phyloP scores from a whole-genome alignment of 257 asterid genomes.

The Solanum bulbocastanum region DNA sequence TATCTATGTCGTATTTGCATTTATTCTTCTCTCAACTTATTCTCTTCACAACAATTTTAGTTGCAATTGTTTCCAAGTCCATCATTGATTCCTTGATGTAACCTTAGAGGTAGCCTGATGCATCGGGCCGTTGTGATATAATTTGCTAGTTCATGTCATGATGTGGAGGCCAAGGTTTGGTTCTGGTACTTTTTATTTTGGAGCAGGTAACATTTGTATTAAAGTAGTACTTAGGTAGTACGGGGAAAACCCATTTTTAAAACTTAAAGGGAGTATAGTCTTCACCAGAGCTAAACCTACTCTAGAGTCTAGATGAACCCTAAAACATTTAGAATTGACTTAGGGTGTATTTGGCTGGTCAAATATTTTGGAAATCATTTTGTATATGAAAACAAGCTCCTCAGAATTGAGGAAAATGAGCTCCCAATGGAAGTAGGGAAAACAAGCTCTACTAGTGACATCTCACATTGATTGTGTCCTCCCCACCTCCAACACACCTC shows the following conservation, averaged over 20 bases:
- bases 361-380: background rate
- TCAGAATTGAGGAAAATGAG: background rate
- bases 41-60: background rate
- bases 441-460: background rate
- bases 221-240: background rate
- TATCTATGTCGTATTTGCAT: background rate
- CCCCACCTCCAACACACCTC: background rate
- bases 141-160: background rate
- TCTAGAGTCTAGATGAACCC: background rate
- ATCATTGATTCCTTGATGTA: background rate
- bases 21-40: background rate
- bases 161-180: background rate
- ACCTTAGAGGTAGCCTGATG: background rate
- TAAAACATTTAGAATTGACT: background rate
- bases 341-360: background rate
- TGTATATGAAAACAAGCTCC: background rate
- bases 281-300: background rate
- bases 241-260: background rate
- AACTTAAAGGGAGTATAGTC: background rate
- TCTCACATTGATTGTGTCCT: background rate
- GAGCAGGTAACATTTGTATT: background rate
- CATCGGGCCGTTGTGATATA: background rate
- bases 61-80: background rate
- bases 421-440: background rate
- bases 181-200: background rate